Evolutionary conservation across 345 rosid species (phyloP), one percentile per base, ranked within the genome.

Genomic region (Theobroma cacao): DNA sequence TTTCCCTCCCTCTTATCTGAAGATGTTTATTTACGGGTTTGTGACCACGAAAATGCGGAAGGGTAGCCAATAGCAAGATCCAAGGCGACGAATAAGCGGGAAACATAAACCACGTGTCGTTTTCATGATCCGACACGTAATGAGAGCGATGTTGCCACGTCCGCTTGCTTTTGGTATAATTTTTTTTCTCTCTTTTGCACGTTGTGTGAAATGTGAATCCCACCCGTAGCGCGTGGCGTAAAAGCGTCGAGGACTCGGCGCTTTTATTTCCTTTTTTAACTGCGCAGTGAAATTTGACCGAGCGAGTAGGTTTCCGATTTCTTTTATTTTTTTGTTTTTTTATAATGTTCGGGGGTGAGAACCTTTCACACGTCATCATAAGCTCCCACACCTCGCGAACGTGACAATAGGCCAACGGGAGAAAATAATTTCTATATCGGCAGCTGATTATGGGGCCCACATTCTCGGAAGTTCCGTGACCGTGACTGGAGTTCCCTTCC

Each of bases 391-490:
- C 78, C 81, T 72, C 75, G 71, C 77, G 86, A 90, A 86, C 88
- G 88, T 81, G 91, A 88, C 80, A 82, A 78, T 58, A 83, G 88
- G 87, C 88, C 88, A 75, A 82, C 59, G 82, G 53, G 83, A 84
- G 82, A 75, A 87, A 86, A 81, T 86, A 80, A 88, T 88, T 86
- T 89, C 87, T 68, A 83, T 81, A 88, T 81, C 85, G 90, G 89
- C 84, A 84, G 89, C 89, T 82, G 83, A 61, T 64, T 78, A 72
- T 26, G 92, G 94, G 88, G 12, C 85, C 93, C 88, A 75, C 86
- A n/a, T 41, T 84, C 93, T 90, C 84, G 91, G 93, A 85, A 87
- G 92, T 87, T 89, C 95, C 91, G 92, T 89, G 94, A 90, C 89
- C 87, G 85, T 75, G 90, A 87, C 90, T 78, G 80, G 80, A 83